Evolutionary conservation across 352 stramenopile genomes (phyloP), one percentile per base, ranked within the genome.

Genomic region (Globisporangium iwayamae): DNA sequence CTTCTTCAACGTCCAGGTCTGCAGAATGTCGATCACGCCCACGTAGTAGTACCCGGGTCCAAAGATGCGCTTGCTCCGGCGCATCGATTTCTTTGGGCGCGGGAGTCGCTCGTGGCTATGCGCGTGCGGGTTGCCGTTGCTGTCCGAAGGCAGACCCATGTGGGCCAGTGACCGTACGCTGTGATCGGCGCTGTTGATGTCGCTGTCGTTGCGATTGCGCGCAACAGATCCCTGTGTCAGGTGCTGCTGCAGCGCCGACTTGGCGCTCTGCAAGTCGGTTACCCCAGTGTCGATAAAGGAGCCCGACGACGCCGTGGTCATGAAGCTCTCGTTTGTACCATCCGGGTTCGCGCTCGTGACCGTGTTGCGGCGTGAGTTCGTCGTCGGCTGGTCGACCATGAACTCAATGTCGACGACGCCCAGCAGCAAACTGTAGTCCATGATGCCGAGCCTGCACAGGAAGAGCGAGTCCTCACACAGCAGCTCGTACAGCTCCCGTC

Each of bases 371-470:
- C 59, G 57, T 62, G 72, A 57, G 56, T 63, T 48, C 4, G 20
- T 9, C 16, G 39, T 39, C 5, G 70, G 68, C 30, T 85, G 77
- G 41, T 94, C 87, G 38, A 94, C 85, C 5, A 79, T 71, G 62
- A 92, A 95, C 64, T 93, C 83, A 36, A 92, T 89, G 60, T 94
- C 83, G 57, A 88, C 82, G 25, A 96, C 83, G 8, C 89, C 89
- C 1, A 97, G 70, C n/a, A 97, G 67, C 18, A 97, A 63, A 58
- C 83, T 94, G 72, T 97, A 97, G 65, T 97, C 90, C 90, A 97
- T 97, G 62, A 97, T 96, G 4, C 87, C 87, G 1, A 89, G 65
- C 9, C 80, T 59, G 52, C 79, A 84, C 2, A 96, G 64, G 55
- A 96, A 95, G 0, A 84, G 48, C 36, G 83, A 91, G 68, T 96